Conservation (phyloP, 2,329 filamentous ascomycete genomes). For the Aspergillus fumigatus region DNA sequence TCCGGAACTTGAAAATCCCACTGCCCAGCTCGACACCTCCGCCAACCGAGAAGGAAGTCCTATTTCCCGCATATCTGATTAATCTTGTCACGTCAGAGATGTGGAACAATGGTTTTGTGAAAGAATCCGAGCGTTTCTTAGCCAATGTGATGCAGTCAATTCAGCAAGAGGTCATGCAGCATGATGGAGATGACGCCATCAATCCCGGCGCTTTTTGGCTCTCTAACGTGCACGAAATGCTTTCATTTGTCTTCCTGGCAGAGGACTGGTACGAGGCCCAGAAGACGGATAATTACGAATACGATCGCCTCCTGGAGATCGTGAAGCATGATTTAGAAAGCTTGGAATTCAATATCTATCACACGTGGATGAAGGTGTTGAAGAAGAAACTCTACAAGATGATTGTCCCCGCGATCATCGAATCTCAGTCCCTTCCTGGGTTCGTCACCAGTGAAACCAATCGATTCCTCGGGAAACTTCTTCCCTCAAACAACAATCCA, state of each 20-base stretch:
- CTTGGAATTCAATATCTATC: constrained; percentile 99
- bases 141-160: constrained; percentile 99
- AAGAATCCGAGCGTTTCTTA: constrained; percentile 97
- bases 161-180: constrained; percentile 98
- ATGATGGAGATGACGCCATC: constrained; percentile 94
- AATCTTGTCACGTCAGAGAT: constrained; percentile 99
- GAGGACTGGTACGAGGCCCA: constrained; percentile 99
- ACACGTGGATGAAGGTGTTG: constrained; percentile 99
- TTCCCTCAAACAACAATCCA: constrained; percentile 82
- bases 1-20: constrained; percentile 94
- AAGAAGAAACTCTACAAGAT: constrained; percentile 99
- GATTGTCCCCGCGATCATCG: constrained; percentile 98
- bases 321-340: constrained; percentile 99
- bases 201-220: constrained; percentile 98
- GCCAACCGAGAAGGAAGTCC: constrained; percentile 94
- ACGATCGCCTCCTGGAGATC: constrained; percentile 93
- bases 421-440: constrained; percentile 94
- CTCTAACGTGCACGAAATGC: constrained; percentile 98
- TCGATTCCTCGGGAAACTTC: constrained; percentile 93
- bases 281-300: constrained; percentile 99
- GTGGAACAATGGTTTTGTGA: constrained; percentile 99
- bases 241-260: constrained; percentile 97
- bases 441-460: constrained; percentile 99
- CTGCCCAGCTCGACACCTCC: constrained; percentile 79
- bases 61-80: constrained; percentile 98